Evolutionary conservation across 2,329 filamentous ascomycete species (phyloP), one percentile per base, ranked within the genome.

Genomic region (Tolypocladium ophioglossoides): DNA sequence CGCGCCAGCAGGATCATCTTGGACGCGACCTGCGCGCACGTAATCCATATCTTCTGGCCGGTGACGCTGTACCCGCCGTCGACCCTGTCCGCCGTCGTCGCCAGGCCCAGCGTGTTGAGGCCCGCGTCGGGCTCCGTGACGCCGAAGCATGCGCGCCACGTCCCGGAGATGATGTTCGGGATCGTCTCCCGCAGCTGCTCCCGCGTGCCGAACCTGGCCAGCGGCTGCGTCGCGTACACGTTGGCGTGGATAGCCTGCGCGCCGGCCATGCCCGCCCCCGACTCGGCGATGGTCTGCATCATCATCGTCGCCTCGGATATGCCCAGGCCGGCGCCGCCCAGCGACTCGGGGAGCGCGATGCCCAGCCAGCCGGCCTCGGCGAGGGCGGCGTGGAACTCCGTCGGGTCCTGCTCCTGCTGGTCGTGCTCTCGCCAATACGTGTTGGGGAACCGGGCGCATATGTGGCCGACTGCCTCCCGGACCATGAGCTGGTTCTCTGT

Each of bases 21-120:
- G 4, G 78, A 78, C 0, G 89, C 89, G 0, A 92, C 86, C 66
- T 95, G 88, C 0, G 89, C 89, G 52, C 83, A 91, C 0, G 88
- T 89, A 53, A 94, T 95, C 89, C 89, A 95, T 53, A 92, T 91
- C 72, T 95, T 95, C 66, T 92, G 87, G 0, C 89, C 89, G 0
- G 81, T 81, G 12, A 95, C 77, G 1, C 71, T 74, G 65, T 91
- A 95, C 4, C 74, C 77, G 16, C 79, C 80, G 22, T 82, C 79
- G 3, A 57, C 54, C 39, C 67, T 63, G 59, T 68, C 77, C 0
- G 89, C 89, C 7, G 72, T 70, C 0, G 88, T 92, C 40, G 76
- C 77, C 4, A 95, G 72, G 44, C 84, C 80, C 12, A 91, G 72
- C 0, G 89, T 95, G 56, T 95, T 86, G 1, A 95, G 79, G 0